Base-by-base conservation (phyloP, 768 basidiomycete species). In the Pleurotus tuber-regium region DNA sequence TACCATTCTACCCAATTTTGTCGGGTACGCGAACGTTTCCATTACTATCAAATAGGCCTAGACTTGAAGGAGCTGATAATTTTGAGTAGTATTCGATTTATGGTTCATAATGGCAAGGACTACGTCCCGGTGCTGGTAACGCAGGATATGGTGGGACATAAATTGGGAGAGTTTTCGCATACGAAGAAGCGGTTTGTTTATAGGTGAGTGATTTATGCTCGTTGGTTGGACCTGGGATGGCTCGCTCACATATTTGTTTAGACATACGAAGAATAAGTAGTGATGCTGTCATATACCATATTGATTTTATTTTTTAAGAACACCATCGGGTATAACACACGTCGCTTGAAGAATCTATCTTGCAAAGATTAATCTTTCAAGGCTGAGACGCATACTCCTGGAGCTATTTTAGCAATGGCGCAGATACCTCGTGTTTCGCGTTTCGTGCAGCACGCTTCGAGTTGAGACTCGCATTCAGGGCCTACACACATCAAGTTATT, bases 71-170 rank as follows among this genome's bases (percentile, higher is more conserved):
- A 8, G 6, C 24, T 47, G 4, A 40, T 24, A 2, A 1, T 47
- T 18, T 3, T 24, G 21, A 40, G 10, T 63, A 95, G 93, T 2
- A 73, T 95, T 29, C 82, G 84, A 31, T 98, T 99, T 66, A 71
- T 89, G 67, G 92, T 99, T 2, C 94, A 99, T 70, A 98, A 98
- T 58, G 96, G 96, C 29, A 92, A 86, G 69, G 83, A 91, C 60
- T 96, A 92, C 66, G 52, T 86, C 4, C 94, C 94, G 0, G 87
- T 99, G 33, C 69, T 77, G 38, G 78, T 99, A 57, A 93, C 90
- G 3, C 92, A 95, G 65, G 96, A 98, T 67, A 98, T 98, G 96
- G 92, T 99, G 1, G 96, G 96, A 0, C 95, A 99, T 67, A 99
- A 99, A 67, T 70, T 98, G 47, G 96, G 96, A 48, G 94, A 98